phyloP scores from a whole-genome alignment of 352 stramenopile species.

The Pythium coloratum region DNA sequence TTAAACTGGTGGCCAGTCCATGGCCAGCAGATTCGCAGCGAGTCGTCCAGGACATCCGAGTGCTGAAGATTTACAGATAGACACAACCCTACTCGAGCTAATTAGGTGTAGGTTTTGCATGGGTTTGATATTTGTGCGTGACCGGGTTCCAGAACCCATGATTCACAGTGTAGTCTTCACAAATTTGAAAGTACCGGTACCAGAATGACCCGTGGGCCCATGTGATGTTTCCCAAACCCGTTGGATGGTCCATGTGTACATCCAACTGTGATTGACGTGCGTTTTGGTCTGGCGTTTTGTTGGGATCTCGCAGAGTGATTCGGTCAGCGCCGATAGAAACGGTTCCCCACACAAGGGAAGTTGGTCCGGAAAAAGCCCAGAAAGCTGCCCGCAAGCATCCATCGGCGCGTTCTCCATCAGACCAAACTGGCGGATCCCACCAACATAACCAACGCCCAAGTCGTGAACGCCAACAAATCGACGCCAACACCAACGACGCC shows the following conservation, averaged over 20 bases:
- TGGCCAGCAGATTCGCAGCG: conserved; percentile 3
- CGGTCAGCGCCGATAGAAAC: conserved; percentile 9
- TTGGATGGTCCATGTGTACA: neutral
- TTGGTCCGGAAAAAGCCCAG: conserved; percentile 24
- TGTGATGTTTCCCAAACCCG: neutral
- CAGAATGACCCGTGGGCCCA: neutral
- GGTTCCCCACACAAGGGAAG: conserved; percentile 7
- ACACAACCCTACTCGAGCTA: neutral
- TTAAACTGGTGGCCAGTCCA: neutral
- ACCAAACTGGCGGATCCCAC: conserved; percentile 11
- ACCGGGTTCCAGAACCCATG: neutral
- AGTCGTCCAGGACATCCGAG: neutral
- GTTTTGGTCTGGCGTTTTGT: neutral
- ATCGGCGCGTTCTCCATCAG: conserved; percentile 4
- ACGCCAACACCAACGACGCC: neutral
- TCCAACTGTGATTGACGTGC: conserved; percentile 8
- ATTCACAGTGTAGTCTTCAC: no score
- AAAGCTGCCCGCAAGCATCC: conserved; percentile 13
- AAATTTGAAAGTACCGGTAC: no score
- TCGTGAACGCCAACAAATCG: neutral
- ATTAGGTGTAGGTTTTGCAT: neutral
- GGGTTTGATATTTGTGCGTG: no score
- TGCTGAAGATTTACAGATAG: neutral
- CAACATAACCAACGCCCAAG: conserved; percentile 10
- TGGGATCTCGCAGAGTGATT: neutral